Conservation (phyloP, 2,329 filamentous ascomycete species). For the Coleophoma crateriformis region DNA sequence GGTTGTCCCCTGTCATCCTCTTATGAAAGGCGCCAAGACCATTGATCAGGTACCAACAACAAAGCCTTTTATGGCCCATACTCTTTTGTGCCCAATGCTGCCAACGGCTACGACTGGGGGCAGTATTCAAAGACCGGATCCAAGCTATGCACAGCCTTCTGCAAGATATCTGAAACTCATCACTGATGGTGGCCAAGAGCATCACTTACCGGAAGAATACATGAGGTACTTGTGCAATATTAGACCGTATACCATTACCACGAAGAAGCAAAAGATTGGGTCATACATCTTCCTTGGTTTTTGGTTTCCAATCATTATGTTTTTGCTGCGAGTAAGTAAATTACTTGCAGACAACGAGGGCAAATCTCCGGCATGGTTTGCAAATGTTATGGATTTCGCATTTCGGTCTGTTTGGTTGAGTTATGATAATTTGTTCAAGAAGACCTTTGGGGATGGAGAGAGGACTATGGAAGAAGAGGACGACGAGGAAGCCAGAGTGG, state of each 20-base stretch:
- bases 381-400: conserved; percentile 40
- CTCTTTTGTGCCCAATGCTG: conserved; percentile 63
- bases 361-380: conserved; percentile 63
- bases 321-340: conserved; percentile 42
- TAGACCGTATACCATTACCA: conserved; percentile 66
- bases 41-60: conserved; percentile 61
- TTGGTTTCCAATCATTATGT: conserved; percentile 52
- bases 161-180: conserved; percentile 79
- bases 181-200: conserved; percentile 71
- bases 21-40: conserved; percentile 48
- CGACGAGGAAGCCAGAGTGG: conserved; percentile 7
- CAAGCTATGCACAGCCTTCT: conserved; percentile 75
- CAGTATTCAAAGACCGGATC: conserved; percentile 50
- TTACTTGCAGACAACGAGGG: conserved; percentile 62
- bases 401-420: conserved; percentile 55
- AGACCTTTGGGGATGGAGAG: conserved; percentile 82
- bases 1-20: conserved; percentile 68
- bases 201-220: conserved; percentile 75
- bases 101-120: neutral
- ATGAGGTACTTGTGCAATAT: conserved; percentile 65
- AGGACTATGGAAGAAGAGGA: conserved; percentile 35
- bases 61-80: conserved; percentile 74
- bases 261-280: conserved; percentile 59
- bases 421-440: conserved; percentile 61
- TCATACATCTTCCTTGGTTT: conserved; percentile 52